Percentiles rank a stretch among this genome's conserved stretches.
phyloP scores from a whole-genome alignment of 2,329 filamentous ascomycete species.

The Sclerotinia subarctica region DNA sequence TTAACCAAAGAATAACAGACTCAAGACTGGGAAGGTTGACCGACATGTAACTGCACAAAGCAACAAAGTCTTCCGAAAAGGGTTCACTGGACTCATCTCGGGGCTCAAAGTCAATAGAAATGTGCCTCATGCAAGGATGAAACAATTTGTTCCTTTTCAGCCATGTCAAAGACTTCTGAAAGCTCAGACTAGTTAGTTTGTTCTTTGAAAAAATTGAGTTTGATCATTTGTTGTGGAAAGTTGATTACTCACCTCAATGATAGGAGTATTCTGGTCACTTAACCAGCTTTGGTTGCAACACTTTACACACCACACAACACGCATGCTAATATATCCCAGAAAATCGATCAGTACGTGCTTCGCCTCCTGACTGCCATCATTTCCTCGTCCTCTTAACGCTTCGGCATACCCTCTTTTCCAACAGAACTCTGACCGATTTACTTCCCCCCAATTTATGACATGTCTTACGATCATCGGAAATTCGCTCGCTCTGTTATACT shows the following conservation, averaged over 20 bases:
- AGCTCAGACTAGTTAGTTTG: background rate
- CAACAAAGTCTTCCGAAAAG: background rate
- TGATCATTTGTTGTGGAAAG: too few relatives aligned
- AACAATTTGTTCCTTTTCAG: background rate
- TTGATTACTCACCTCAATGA: background rate
- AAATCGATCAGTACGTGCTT: background rate
- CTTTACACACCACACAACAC: background rate
- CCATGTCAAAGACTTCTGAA: constrained; percentile 5
- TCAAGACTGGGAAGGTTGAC: background rate
- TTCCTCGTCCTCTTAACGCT: background rate
- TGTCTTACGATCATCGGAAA: background rate
- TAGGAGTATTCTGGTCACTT: background rate
- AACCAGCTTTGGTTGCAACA: background rate
- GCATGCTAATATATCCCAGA: background rate
- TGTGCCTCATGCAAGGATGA: background rate
- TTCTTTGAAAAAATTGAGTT: too few relatives aligned
- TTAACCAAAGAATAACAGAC: background rate
- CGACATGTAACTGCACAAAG: background rate
- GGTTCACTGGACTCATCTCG: background rate
- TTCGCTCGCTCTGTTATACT: background rate
- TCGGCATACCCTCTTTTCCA: background rate
- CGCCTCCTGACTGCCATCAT: background rate
- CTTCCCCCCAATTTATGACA: rapidly evolving
- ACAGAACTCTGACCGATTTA: background rate
- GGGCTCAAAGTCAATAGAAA: background rate